These are phyloP conservation scores for Exophiala sideris DNA, from an alignment of 2,329 filamentous ascomycete genomes.

Conservation along the genomic window DNA sequence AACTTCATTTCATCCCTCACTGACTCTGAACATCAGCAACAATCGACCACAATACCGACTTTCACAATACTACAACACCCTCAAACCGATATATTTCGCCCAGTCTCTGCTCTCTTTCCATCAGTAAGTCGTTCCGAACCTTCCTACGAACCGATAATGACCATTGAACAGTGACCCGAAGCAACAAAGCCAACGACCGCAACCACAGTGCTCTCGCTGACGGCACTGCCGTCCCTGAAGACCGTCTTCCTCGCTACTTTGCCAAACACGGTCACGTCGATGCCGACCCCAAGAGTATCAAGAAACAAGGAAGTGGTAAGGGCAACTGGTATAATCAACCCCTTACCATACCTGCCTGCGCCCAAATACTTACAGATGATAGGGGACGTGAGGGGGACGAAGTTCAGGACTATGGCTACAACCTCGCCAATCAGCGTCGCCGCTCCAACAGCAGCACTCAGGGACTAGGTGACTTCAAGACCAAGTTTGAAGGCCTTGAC, in stretches of 20 bases:
- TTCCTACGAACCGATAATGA: constrained; percentile 4
- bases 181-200: constrained; percentile 92
- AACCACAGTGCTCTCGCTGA: constrained; percentile 79
- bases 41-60: constrained; percentile 14
- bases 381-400: constrained; percentile 86
- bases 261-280: constrained; percentile 80
- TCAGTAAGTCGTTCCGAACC: constrained; percentile 21
- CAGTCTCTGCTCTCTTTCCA: constrained; percentile 4
- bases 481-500: constrained; percentile 92
- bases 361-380: constrained; percentile 10
- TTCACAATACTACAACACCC: constrained; percentile 5
- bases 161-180: constrained; percentile 78
- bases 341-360: constrained; percentile 5
- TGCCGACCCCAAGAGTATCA: constrained; percentile 84
- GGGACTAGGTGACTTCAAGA: constrained; percentile 78
- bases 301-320: constrained; percentile 92
- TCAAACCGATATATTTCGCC: constrained; percentile 2
- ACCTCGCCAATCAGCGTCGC: constrained; percentile 78
- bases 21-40: constrained; percentile 16
- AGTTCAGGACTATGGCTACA: constrained; percentile 78
- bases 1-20: constrained; percentile 18
- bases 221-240: constrained; percentile 64
- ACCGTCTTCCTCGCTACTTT: constrained; percentile 87
- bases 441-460: constrained; percentile 86
- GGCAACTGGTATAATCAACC: constrained; percentile 75